Base-by-base conservation (phyloP, 768 basidiomycete species). In the Hydnum rufescens region DNA sequence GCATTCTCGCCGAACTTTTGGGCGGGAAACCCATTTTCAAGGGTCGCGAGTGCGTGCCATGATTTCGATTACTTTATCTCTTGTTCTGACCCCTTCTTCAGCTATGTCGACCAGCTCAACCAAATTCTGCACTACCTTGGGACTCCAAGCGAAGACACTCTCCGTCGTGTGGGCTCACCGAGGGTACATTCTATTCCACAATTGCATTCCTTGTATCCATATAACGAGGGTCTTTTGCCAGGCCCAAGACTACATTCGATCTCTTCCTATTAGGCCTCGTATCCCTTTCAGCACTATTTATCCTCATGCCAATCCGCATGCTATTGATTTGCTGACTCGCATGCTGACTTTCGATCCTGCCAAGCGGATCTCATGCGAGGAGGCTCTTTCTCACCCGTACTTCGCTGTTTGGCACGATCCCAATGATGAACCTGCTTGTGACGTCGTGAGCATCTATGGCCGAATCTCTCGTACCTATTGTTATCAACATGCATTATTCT, bases 71-170 rank as follows among this genome's bases (percentile, higher is more conserved):
- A 43, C 28, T 3, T 6, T 46, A 30, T 46, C 8, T 1, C 26
- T 47, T 44, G 18, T 18, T 32, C 31, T 25, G 36, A 36, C 4
- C 13, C 22, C 4, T 28, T 5, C 42, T 53, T 46, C 60, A 88
- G 86, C 63, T 97, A 99, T 63, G 93, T 99, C 52, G 95, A 99
- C 64, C 95, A 99, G 64, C 73, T 97, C 50, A 97, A 97, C 63
- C 89, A 95, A 66, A 96, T 99, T 61, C 72, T 99, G 32, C 92
- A 97, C 65, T 88, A 92, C 61, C 78, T 97, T n/a, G 95, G 95
- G 25, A 97, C 95, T 0, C 95, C 93, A 0, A 85, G 86, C 19
- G 95, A 99, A 64, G 88, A 93, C 56, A 95, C 95, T 0, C 76
- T 99, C 8, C 80, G 93, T 46, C 80, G 95, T 46, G 92, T 99